Evolutionary conservation across 164 flowering plant genomes (phyloP).

Genomic region (Berberis thunbergii): DNA sequence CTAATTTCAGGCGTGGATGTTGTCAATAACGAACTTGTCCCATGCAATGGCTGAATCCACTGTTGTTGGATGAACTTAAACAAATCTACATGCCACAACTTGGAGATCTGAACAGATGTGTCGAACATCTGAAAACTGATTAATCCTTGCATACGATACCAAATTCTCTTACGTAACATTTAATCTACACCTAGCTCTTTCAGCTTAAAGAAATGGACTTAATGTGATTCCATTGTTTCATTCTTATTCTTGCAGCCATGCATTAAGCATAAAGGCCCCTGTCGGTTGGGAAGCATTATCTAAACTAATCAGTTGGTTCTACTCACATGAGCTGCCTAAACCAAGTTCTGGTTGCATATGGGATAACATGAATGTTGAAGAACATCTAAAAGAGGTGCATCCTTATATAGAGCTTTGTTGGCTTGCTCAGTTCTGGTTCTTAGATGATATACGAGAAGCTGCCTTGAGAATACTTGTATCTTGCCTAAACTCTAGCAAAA

Average conservation of each 20-base stretch:
- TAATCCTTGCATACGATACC: neutral
- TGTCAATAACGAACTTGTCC: no score
- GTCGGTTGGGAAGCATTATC: conserved; percentile 58
- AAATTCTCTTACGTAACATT: neutral
- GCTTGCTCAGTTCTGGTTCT: conserved; percentile 70
- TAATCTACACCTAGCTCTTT: neutral
- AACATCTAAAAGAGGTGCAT: conserved; percentile 35
- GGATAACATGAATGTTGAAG: conserved; percentile 42
- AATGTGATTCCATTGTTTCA: neutral
- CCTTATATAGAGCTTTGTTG: conserved; percentile 68
- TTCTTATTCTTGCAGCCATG: conserved; percentile 36
- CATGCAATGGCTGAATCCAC: no score
- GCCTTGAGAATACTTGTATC: conserved; percentile 38
- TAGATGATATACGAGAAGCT: conserved; percentile 48
- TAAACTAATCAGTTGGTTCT: conserved; percentile 65
- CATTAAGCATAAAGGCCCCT: conserved; percentile 43
- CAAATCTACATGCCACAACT: no score
- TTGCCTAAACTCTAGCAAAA: conserved; percentile 30
- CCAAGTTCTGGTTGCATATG: conserved; percentile 63
- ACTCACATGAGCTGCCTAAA: conserved; percentile 42
- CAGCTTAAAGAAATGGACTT: neutral
- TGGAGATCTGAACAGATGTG: no score
- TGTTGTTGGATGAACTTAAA: no score
- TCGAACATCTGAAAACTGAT: no score
- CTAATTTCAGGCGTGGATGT: no score